A percentile compares a stretch with the other conserved stretches of the same genome.
phyloP scores from a whole-genome alignment of 2,329 filamentous ascomycete species.

The Xylaria digitata region DNA sequence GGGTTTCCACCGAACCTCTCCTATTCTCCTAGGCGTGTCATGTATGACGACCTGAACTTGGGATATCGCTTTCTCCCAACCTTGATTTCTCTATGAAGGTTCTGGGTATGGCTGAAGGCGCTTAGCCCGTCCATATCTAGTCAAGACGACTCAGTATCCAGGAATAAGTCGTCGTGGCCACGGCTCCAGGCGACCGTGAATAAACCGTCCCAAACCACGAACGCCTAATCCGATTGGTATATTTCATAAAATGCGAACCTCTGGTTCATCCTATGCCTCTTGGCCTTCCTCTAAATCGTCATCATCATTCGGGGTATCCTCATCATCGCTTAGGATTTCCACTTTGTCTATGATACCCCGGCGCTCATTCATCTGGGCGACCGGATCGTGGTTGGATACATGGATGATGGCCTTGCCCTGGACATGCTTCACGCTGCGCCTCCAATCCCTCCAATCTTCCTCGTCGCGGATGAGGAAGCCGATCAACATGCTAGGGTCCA shows the following conservation, averaged over 20 bases:
- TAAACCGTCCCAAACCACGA: constrained; percentile 31
- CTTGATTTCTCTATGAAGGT: background rate
- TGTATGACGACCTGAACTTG: background rate
- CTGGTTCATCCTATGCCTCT: constrained; percentile 31
- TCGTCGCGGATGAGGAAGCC: constrained; percentile 88
- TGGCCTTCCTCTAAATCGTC: constrained; percentile 17
- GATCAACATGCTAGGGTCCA: constrained; percentile 98
- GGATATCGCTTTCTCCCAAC: constrained; percentile 6
- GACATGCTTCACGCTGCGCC: constrained; percentile 76
- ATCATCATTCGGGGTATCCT: constrained; percentile 15
- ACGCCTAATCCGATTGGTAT: constrained; percentile 42
- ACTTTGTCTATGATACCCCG: constrained; percentile 88
- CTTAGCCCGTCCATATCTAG: constrained; percentile 16
- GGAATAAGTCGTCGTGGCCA: constrained; percentile 35
- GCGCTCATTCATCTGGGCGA: constrained; percentile 68
- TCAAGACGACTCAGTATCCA: constrained; percentile 35
- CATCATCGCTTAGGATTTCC: constrained; percentile 82
- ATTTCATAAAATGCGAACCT: constrained; percentile 36
- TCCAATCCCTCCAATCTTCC: constrained; percentile 87
- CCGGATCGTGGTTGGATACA: constrained; percentile 77
- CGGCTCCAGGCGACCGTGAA: constrained; percentile 35
- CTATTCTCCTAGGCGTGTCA: background rate
- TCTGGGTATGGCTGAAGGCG: background rate
- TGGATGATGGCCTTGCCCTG: constrained; percentile 88
- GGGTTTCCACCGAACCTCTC: background rate